phyloP scores from a whole-genome alignment of 164 flowering plant species.

The Sedum album region DNA sequence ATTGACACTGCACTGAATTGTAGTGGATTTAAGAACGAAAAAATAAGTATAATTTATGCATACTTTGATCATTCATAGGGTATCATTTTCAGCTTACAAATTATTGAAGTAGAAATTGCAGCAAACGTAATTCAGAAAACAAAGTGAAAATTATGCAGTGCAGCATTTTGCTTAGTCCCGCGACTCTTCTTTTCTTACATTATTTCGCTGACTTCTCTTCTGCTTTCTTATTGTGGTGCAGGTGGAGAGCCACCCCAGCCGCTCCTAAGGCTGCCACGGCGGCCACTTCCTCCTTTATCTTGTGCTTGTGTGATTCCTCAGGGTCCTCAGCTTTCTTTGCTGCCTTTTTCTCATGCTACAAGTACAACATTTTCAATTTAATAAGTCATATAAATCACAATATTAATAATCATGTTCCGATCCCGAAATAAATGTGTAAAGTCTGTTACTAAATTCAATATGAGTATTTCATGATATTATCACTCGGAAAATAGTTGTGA shows the following conservation, averaged over 20 bases:
- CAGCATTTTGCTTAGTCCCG: background rate
- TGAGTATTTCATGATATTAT: no score
- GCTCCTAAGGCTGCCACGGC: background rate
- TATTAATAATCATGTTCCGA: no score
- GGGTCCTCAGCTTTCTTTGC: background rate
- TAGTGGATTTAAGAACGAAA: no score
- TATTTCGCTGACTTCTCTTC: background rate
- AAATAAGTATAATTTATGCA: no score
- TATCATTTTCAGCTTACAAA: no score
- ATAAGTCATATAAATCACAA: no score
- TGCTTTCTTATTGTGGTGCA: conserved; percentile 3
- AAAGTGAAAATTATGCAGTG: background rate
- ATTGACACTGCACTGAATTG: no score
- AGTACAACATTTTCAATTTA: background rate
- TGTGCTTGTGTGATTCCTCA: conserved; percentile 4
- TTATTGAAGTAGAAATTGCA: background rate
- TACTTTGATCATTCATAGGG: no score
- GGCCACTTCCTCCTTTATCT: conserved; percentile 6
- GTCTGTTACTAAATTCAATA: no score
- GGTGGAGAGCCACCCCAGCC: conserved; percentile 5
- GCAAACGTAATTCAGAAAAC: background rate
- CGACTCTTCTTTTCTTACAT: background rate
- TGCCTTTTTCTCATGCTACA: background rate
- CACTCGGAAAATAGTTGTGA: no score
- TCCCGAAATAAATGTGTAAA: background rate